phyloP scores from a whole-genome alignment of 2,329 filamentous ascomycete species.

The Thelonectria olida region DNA sequence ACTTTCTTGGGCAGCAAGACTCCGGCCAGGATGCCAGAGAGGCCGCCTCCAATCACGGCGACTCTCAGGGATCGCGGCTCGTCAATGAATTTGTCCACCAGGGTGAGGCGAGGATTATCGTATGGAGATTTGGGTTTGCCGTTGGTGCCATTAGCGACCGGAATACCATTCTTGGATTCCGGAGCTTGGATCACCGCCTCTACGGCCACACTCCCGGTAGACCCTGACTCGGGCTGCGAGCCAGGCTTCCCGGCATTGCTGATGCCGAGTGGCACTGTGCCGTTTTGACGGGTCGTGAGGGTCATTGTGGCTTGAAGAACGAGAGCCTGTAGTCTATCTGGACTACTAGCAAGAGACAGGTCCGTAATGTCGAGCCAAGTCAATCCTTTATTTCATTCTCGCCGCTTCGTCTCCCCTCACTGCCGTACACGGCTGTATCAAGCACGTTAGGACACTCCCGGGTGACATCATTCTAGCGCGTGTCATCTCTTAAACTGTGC shows the following conservation, averaged over 20 bases:
- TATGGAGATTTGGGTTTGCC: slow-evolving; percentile 32
- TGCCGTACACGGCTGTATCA: background rate
- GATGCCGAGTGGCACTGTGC: background rate
- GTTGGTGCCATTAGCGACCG: slow-evolving; percentile 23
- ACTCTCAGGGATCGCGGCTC: slow-evolving; percentile 46
- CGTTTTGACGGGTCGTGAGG: slow-evolving; percentile 17
- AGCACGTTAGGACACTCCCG: slow-evolving; percentile 31
- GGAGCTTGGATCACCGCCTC: slow-evolving; percentile 15
- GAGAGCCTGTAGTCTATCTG: background rate
- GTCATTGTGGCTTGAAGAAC: slow-evolving; percentile 20
- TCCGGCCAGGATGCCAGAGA: slow-evolving; percentile 61
- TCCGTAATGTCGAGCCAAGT: slow-evolving; percentile 7
- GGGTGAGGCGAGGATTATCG: slow-evolving; percentile 27
- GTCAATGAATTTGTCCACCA: slow-evolving; percentile 47
- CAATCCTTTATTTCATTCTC: slow-evolving; percentile 17
- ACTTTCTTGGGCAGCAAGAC: slow-evolving; percentile 74
- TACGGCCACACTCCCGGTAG: slow-evolving; percentile 8
- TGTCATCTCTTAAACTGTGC: slow-evolving; percentile 8
- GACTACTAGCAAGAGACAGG: background rate
- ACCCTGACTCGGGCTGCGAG: slow-evolving; percentile 1
- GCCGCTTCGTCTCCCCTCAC: slow-evolving; percentile 17
- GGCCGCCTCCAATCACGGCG: slow-evolving; percentile 49
- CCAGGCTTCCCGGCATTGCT: slow-evolving; percentile 11
- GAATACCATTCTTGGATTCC: slow-evolving; percentile 9
- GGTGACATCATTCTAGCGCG: slow-evolving; percentile 28